These are phyloP conservation scores for Xerocomellus chrysenteron DNA, from an alignment of 768 basidiomycete genomes.

Conservation along the genomic window DNA sequence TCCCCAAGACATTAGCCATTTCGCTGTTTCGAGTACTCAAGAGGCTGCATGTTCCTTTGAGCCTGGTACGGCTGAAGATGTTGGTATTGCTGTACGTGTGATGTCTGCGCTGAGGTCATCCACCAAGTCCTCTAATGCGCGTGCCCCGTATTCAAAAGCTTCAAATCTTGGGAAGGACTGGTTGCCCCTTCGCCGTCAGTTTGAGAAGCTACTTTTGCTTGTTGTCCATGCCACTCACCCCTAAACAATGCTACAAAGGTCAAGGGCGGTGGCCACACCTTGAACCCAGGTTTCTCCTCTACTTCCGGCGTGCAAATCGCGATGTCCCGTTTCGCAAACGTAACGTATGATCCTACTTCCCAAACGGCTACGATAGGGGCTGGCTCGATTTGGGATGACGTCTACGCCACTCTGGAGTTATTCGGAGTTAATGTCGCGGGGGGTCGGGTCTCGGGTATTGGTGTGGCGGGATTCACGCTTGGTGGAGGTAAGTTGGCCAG, in stretches of 20 bases:
- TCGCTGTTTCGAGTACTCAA: constrained; percentile 48
- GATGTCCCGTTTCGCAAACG: constrained; percentile 48
- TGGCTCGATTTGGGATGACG: constrained; percentile 64
- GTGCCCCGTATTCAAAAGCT: constrained; percentile 37
- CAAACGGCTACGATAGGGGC: constrained; percentile 42
- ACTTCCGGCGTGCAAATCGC: constrained; percentile 59
- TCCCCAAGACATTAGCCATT: constrained; percentile 44
- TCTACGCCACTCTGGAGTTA: constrained; percentile 53
- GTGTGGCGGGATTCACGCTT: constrained; percentile 57
- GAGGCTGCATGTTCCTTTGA: constrained; percentile 53
- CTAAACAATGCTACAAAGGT: constrained; percentile 36
- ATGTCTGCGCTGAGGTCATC: neutral
- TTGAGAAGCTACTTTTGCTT: neutral
- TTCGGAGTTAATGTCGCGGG: constrained; percentile 56
- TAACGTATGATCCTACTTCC: constrained; percentile 39
- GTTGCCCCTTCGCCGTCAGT: constrained; percentile 55
- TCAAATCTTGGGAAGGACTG: constrained; percentile 41
- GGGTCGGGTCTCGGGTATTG: constrained; percentile 56
- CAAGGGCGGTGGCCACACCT: constrained; percentile 61
- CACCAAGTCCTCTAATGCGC: neutral
- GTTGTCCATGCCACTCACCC: neutral
- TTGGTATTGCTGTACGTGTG: constrained; percentile 45
- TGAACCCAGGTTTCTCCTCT: constrained; percentile 58
- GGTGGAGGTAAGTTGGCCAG: constrained; percentile 47
- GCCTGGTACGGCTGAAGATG: constrained; percentile 55